A percentile compares a stretch with the other conserved stretches of the same genome.
Conservation (phyloP, 495 filamentous ascomycete species). For the Elasticomyces elasticus region DNA sequence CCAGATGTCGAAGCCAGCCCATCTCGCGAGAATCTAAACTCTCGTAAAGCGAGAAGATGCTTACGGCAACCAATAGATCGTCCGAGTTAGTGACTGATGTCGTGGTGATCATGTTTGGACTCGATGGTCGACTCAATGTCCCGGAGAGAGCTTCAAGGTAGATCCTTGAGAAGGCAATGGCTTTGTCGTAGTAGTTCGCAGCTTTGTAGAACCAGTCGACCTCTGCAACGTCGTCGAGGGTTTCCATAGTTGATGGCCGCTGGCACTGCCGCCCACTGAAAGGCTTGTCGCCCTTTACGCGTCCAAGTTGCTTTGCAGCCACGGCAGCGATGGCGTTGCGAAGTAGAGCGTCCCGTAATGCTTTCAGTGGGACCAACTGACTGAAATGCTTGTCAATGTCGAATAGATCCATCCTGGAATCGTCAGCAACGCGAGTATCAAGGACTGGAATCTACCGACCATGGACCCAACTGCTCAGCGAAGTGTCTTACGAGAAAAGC, state of each 20-base stretch:
- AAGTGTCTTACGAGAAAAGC: constrained; percentile 56
- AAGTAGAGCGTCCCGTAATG: constrained; percentile 46
- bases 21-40: constrained; percentile 39
- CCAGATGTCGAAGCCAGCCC: constrained; percentile 17
- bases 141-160: constrained; percentile 38
- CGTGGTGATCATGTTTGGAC: constrained; percentile 26
- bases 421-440: neutral
- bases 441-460: constrained; percentile 16
- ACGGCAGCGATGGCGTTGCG: constrained; percentile 54
- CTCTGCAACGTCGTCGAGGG: constrained; percentile 38
- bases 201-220: constrained; percentile 50
- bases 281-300: constrained; percentile 43
- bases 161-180: constrained; percentile 48
- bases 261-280: constrained; percentile 39
- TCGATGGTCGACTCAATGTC: neutral
- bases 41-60: constrained; percentile 55
- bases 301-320: constrained; percentile 51
- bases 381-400: constrained; percentile 44
- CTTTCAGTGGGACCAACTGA: constrained; percentile 50
- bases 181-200: constrained; percentile 55
- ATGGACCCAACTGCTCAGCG: constrained; percentile 50
- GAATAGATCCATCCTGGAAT: constrained; percentile 50
- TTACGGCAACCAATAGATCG: constrained; percentile 51
- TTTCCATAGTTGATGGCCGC: constrained; percentile 44
- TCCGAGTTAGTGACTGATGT: constrained; percentile 43